Base-by-base conservation (phyloP, 352 stramenopile species). In the Peronospora destructor region DNA sequence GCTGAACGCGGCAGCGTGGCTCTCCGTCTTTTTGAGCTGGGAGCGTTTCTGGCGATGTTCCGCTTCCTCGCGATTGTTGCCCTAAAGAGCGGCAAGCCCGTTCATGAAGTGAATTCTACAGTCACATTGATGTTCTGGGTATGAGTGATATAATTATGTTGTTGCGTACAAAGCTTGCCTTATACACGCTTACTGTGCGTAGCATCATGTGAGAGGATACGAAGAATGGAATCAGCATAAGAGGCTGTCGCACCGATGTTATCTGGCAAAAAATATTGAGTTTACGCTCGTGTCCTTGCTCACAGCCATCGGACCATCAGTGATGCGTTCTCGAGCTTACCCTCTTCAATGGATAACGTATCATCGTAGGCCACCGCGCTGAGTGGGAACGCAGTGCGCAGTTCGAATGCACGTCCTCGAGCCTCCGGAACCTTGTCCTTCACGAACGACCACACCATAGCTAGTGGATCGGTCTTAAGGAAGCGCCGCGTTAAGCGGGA, bases 241-340 rank as follows among this genome's bases (percentile, higher is more conserved):
- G 11, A 25, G 9, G 17, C 8, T 25, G 4, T 28, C 5, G 8
- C 9, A 37, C 41, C 41, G 25, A n/a, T 26, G 13, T 30, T 39
- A 28, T 30, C n/a, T 40, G 12, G 46, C 28, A 49, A 12, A n/a
- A 21, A 29, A 50, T 35, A 29, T 44, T 56, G 30, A 29, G 36
- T 43, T 51, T 17, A 32, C 14, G 16, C n/a, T 14, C 10, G 26
- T 23, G 17, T 37, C 17, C 38, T 45, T 43, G 14, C 42, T 68
- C 41, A 72, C 13, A 72, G 55, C 82, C 82, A 92, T 39, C 89
- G 77, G 56, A 92, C 65, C 64, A 86, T 84, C 33, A 92, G 61
- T 45, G 77, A 83, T 34, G 78, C 76, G 49, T 89, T 89, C 41
- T 78, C 75, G 8, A 92, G 69, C 35, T 86, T 73, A 19, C 75